Conservation (phyloP, 1,284 basidiomycete genomes). For the Quambalaria eucalypti region DNA sequence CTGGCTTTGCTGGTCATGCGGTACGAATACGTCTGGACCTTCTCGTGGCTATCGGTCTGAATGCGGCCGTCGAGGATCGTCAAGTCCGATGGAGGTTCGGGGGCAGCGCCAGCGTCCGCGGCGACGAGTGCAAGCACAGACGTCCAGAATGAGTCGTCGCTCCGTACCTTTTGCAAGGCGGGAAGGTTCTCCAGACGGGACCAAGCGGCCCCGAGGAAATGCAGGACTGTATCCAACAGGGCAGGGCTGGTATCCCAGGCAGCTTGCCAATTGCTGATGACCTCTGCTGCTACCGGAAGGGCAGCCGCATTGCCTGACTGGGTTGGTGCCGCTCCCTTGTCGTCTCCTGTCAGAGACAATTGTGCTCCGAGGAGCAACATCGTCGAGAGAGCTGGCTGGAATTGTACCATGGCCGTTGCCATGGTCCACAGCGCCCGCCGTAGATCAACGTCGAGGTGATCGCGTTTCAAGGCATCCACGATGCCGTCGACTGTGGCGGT, state of each 20-base stretch:
- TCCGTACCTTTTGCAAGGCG: constrained; percentile 56
- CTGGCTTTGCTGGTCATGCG: constrained; percentile 65
- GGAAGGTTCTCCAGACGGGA: constrained; percentile 67
- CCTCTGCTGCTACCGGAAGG: constrained; percentile 55
- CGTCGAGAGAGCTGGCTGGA: constrained; percentile 75
- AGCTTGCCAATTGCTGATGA: constrained; percentile 61
- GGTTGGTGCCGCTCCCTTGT: constrained; percentile 35
- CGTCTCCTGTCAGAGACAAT: constrained; percentile 17
- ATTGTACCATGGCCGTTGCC: constrained; percentile 69
- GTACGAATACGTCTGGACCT: constrained; percentile 52
- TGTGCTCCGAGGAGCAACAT: constrained; percentile 58
- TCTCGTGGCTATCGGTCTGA: constrained; percentile 51
- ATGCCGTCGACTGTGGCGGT: constrained; percentile 26
- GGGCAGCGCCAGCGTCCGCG: constrained; percentile 56
- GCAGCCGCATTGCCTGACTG: constrained; percentile 37
- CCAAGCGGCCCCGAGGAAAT: constrained; percentile 74
- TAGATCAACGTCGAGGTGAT: constrained; percentile 59
- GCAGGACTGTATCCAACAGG: constrained; percentile 64
- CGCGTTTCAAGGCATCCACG: constrained; percentile 42
- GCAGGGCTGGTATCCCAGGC: constrained; percentile 67
- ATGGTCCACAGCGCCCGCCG: constrained; percentile 72
- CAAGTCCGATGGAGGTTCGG: constrained; percentile 10
- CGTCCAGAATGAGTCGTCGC: constrained; percentile 59
- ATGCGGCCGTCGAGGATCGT: constrained; percentile 4
- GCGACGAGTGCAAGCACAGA: constrained; percentile 57